Evolutionary conservation across 352 stramenopile genomes (phyloP), one percentile per base, ranked within the genome.

Genomic region (Phytopythium boreale): DNA sequence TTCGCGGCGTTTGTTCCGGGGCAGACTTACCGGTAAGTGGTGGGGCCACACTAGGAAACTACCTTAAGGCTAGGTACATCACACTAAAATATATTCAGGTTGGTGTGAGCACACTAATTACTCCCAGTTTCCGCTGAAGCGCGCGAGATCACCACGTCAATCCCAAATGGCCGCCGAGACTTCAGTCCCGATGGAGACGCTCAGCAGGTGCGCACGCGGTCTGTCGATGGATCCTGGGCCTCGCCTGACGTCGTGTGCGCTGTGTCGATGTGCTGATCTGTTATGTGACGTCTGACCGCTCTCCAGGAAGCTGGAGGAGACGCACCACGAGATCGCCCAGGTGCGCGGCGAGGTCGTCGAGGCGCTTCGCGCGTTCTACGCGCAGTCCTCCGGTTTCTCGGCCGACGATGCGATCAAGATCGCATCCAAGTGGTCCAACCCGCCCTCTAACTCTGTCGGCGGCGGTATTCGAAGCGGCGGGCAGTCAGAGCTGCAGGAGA

Each of bases 351-450:
- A 90, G 24, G 81, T 90, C 22, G 66, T 88, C 4, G 79, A 87
- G 29, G 66, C 82, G 29, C 66, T 93, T 58, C 82, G 80, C 59
- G 65, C 74, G 5, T 90, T 92, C 63, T 93, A 93, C 70, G 69
- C 79, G 59, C 75, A 67, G 27, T 71, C 75, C 12, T 87, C 77
- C 11, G 65, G 70, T 17, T 69, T 93, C n/a, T 85, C 82, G 20
- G 64, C 63, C 29, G 82, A 88, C n/a, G 77, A 88, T 11, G 84
- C 84, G 31, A 67, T 92, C 50, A 62, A 74, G 19, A 79, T 90
- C 49, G 82, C 84, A 5, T 70, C 70, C 19, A 72, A 76, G 63
- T 93, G 83, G 80, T 73, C 68, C 10, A 22, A 31, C 4, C 5
- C 51, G 44, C 8, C 8, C 44, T 2, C 44, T 6, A 29, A 2